These are phyloP conservation scores for Boeremia lycopersici DNA, from an alignment of 2,329 filamentous ascomycete genomes.

Conservation along the genomic window DNA sequence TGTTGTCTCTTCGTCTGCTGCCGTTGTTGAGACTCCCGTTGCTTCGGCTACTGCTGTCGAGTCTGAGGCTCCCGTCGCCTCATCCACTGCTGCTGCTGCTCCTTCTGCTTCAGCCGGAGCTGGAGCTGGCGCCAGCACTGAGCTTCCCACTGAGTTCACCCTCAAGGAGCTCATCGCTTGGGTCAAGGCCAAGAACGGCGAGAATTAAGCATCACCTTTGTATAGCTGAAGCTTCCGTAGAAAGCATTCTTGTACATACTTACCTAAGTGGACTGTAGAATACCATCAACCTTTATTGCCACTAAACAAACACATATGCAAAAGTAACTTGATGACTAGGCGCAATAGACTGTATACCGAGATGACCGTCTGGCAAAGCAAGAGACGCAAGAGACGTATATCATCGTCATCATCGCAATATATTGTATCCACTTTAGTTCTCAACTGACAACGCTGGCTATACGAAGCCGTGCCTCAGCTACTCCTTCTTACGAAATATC, in stretches of 20 bases:
- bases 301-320: neutral
- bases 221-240: neutral
- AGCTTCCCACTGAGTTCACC: constrained; percentile 33
- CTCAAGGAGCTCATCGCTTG: constrained; percentile 36
- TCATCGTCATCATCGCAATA: neutral
- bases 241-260: constrained; percentile 26
- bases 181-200: constrained; percentile 28
- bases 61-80: constrained; percentile 10
- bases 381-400: neutral
- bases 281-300: neutral
- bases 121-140: constrained; percentile 18
- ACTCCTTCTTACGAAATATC: no score
- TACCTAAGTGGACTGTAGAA: neutral
- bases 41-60: constrained; percentile 3
- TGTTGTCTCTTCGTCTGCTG: constrained; percentile 7
- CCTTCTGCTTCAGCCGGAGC: constrained; percentile 16
- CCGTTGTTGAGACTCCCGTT: constrained; percentile 8
- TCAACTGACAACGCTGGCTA: neutral
- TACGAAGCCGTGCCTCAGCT: neutral
- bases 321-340: neutral
- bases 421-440: neutral
- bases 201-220: constrained; percentile 5
- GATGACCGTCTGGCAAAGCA: neutral
- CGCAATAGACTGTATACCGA: neutral
- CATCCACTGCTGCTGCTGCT: constrained; percentile 12